Conservation (phyloP, 1,139 yeast species). For the Debaryomyces coudertii region DNA sequence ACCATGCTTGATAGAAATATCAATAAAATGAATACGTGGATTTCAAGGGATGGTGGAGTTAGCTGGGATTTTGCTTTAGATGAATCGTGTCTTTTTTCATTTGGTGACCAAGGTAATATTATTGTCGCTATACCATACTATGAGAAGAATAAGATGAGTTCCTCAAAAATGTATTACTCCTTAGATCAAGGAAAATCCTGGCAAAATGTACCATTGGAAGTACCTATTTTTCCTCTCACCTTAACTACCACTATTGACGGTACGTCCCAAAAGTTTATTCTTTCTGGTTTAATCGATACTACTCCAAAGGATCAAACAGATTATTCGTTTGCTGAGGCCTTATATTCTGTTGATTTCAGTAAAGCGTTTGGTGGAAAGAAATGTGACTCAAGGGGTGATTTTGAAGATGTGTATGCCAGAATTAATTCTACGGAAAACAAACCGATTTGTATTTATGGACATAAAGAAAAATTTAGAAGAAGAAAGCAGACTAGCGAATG, state of each 20-base stretch:
- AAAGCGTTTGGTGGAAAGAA: slow-evolving; percentile 56
- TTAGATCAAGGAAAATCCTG: slow-evolving; percentile 77
- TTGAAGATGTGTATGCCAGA: slow-evolving; percentile 72
- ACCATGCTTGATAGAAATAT: slow-evolving; percentile 26
- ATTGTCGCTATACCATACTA: slow-evolving; percentile 61
- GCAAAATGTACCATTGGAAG: slow-evolving; percentile 55
- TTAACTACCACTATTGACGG: slow-evolving; percentile 75
- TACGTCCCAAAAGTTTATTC: slow-evolving; percentile 60
- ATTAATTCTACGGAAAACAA: slow-evolving; percentile 43
- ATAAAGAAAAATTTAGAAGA: slow-evolving; percentile 64
- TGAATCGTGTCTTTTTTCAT: slow-evolving; percentile 58
- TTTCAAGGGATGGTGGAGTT: slow-evolving; percentile 79
- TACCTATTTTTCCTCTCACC: slow-evolving; percentile 44
- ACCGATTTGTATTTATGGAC: slow-evolving; percentile 76
- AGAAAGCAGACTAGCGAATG: slow-evolving; percentile 73
- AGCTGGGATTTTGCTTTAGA: slow-evolving; percentile 65
- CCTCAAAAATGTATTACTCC: slow-evolving; percentile 55
- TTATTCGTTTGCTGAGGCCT: slow-evolving; percentile 21
- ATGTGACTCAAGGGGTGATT: slow-evolving; percentile 54
- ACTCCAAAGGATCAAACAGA: slow-evolving; percentile 18
- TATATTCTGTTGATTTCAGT: slow-evolving; percentile 62
- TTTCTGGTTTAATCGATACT: slow-evolving; percentile 49
- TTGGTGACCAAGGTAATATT: slow-evolving; percentile 83
- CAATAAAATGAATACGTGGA: slow-evolving; percentile 48
- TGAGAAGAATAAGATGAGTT: slow-evolving; percentile 22